A percentile compares a stretch with the other conserved stretches of the same genome.
Conservation (phyloP, 2,329 filamentous ascomycete genomes). For the Sporothrix variecibatus region DNA sequence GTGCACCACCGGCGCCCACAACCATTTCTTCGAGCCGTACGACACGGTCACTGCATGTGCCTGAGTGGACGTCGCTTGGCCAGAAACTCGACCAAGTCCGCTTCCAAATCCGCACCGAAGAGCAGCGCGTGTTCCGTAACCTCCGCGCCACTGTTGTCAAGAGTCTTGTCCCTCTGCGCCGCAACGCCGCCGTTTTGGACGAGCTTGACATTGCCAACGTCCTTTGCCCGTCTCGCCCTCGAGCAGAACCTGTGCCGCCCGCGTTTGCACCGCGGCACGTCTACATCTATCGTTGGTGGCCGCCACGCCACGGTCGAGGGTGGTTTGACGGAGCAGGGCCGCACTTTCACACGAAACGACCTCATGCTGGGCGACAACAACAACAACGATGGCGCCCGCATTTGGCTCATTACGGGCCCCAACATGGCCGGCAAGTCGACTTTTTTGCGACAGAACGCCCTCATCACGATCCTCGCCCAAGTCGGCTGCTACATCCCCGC, state of each 20-base stretch:
- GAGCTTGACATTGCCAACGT: constrained; percentile 89
- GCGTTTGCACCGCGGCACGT: constrained; percentile 62
- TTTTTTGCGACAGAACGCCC: constrained; percentile 90
- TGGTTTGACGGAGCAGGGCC: constrained; percentile 69
- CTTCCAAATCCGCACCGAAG: constrained; percentile 77
- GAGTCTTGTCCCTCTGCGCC: constrained; percentile 81
- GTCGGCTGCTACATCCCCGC: constrained; percentile 92
- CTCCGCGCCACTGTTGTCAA: constrained; percentile 75
- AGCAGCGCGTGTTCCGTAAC: constrained; percentile 74
- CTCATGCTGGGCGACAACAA: constrained; percentile 54
- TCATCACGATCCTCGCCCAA: constrained; percentile 92
- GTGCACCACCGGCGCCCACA: constrained; percentile 39
- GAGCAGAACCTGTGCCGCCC: constrained; percentile 77
- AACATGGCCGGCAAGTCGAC: constrained; percentile 99
- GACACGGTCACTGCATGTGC: constrained; percentile 80
- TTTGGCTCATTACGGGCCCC: constrained; percentile 76
- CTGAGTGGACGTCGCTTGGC: constrained; percentile 82
- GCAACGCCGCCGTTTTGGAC: constrained; percentile 88
- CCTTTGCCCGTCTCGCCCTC: constrained; percentile 76
- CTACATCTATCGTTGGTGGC: constrained; percentile 79
- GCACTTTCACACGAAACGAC: constrained; percentile 67
- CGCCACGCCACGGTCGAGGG: constrained; percentile 91
- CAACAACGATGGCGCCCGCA: constrained; percentile 59
- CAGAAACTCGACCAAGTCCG: constrained; percentile 75
- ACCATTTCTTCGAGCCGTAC: constrained; percentile 77